Evolutionary conservation across 2,329 filamentous ascomycete species (phyloP), one percentile per base, ranked within the genome.

Genomic region (Alternaria gansuensis): DNA sequence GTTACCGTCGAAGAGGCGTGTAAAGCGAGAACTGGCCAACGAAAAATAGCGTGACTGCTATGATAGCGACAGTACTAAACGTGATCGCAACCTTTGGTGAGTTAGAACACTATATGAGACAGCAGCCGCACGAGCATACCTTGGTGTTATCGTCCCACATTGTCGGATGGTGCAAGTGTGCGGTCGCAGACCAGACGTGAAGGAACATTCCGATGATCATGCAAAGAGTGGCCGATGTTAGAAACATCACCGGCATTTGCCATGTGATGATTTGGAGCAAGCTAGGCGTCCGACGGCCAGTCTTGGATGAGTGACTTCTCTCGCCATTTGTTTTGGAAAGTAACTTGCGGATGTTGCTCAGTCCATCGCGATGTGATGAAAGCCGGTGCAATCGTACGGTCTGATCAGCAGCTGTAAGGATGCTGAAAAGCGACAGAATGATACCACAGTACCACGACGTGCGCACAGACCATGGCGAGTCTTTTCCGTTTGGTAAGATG

Each of bases 341-440:
- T 13, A 78, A 66, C 8, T 62, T 65, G 8, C 80, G 69, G 44
- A 81, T 79, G 5, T 75, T 69, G 7, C 57, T 41, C 4, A 75
- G 63, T 0, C 77, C 78, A 58, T 81, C 76, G 7, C 75, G 72
- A 59, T 81, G 80, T 3, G 75, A 74, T 11, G 78, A 78, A 5
- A 82, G 64, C 1, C 80, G 76, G 64, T 81, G 79, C 4, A 82
- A 68, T 5, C 79, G 76, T 8, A 82, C 76, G 3, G 77, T 78
- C 59, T 81, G 79, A 55, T 79, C 75, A 3, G 78, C 75, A 5
- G 80, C 77, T 1, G 79, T 77, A 9, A 84, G 74, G 6, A 85
- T 78, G n/a, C 80, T 79, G 57, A 83, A 83, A 3, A 85, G 75
- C 1, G 83, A 77, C 26, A 86, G 80, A 10, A 85, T 74, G 36